These are phyloP conservation scores for Pleurotus eryngii DNA, from an alignment of 768 basidiomycete genomes.

Conservation along the genomic window DNA sequence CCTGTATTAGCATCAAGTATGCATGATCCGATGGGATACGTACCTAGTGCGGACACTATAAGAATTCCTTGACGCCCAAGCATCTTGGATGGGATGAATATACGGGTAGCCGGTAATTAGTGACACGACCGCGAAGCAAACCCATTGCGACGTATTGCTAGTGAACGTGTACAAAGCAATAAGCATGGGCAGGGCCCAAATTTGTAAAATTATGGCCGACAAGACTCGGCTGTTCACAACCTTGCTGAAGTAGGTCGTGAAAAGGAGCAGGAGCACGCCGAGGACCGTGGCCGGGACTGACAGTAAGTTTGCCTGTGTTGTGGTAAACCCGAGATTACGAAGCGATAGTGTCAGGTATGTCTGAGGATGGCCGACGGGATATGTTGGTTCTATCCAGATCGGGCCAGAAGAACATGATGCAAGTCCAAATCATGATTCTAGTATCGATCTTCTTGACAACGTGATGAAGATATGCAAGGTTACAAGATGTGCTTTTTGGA, in stretches of 20 bases:
- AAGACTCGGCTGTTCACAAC: slow-evolving; percentile 51
- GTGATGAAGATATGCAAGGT: too few relatives aligned
- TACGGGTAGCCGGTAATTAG: slow-evolving; percentile 56
- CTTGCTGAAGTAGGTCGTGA: slow-evolving; percentile 49
- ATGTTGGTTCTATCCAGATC: too few relatives aligned
- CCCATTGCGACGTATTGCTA: slow-evolving; percentile 49
- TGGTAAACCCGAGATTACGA: slow-evolving; percentile 61
- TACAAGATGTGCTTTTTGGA: too few relatives aligned
- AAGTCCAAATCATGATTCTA: too few relatives aligned
- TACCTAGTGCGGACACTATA: slow-evolving; percentile 55
- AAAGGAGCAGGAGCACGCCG: slow-evolving; percentile 46
- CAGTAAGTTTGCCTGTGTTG: slow-evolving; percentile 59
- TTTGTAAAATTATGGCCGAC: slow-evolving; percentile 47
- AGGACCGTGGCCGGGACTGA: slow-evolving; percentile 55
- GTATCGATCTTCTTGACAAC: too few relatives aligned
- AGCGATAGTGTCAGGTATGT: slow-evolving; percentile 64
- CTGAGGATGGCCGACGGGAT: slow-evolving; percentile 55
- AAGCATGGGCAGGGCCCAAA: slow-evolving; percentile 64
- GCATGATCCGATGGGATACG: slow-evolving; percentile 14
- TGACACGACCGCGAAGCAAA: slow-evolving; percentile 49
- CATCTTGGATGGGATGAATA: slow-evolving; percentile 46
- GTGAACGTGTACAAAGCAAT: slow-evolving; percentile 54
- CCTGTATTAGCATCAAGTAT: too few relatives aligned
- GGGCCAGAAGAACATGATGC: too few relatives aligned
- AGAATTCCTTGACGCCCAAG: slow-evolving; percentile 60